Percentiles rank a stretch among this genome's conserved stretches.
Conservation (phyloP, 164 flowering plant genomes). For the Hamamelis virginiana region DNA sequence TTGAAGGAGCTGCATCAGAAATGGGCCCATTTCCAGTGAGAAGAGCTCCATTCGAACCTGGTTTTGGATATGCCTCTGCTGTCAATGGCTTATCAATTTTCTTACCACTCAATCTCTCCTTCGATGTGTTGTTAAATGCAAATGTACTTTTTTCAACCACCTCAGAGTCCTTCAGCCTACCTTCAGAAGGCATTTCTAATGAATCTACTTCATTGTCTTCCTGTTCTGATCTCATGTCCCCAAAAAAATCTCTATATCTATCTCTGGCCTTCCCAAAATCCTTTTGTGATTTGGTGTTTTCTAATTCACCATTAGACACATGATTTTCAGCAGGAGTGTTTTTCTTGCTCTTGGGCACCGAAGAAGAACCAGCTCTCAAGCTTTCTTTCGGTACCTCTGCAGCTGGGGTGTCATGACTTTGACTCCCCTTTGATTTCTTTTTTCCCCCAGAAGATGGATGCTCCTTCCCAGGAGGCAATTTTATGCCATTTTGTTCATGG, state of each 20-base stretch:
- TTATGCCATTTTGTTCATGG: slow-evolving; percentile 15
- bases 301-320: too few species aligned
- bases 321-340: too few species aligned
- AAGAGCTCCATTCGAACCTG: slow-evolving; percentile 16
- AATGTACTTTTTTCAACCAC: slow-evolving; percentile 27
- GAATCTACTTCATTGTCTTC: slow-evolving; percentile 33
- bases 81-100: slow-evolving; percentile 26
- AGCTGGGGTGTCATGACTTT: slow-evolving; percentile 11
- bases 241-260: slow-evolving; percentile 49
- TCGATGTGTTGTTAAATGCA: slow-evolving; percentile 20
- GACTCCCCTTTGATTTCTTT: slow-evolving; percentile 34
- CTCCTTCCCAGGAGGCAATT: slow-evolving; percentile 12
- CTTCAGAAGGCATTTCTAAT: slow-evolving; percentile 20
- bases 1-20: slow-evolving; percentile 34
- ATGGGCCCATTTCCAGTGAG: slow-evolving; percentile 23
- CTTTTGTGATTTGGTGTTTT: slow-evolving; percentile 35
- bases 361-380: background rate
- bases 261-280: slow-evolving; percentile 35
- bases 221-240: slow-evolving; percentile 42
- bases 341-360: too few species aligned
- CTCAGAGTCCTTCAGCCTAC: slow-evolving; percentile 36
- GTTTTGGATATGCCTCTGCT: slow-evolving; percentile 20
- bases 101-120: slow-evolving; percentile 31
- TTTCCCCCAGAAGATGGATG: slow-evolving; percentile 17
- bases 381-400: background rate